Evolutionary conservation across 345 rosid species (phyloP).

Genomic region (Rhodamnia rubescens): DNA sequence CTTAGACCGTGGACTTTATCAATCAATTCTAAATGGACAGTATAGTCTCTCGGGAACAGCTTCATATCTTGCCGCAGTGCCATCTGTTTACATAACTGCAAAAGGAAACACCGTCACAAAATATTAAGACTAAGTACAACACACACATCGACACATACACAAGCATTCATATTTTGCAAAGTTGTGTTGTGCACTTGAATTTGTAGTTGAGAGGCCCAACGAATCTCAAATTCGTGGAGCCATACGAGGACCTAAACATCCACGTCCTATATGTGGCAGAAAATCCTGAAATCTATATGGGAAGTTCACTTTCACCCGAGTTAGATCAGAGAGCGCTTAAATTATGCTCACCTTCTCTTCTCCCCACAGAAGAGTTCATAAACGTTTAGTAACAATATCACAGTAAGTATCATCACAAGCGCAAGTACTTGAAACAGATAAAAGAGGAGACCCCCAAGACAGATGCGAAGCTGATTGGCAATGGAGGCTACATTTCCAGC

Average conservation of each 20-base stretch:
- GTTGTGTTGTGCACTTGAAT: not conserved
- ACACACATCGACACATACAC: not conserved
- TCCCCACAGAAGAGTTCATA: not conserved
- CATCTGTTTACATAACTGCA: constrained; percentile 91
- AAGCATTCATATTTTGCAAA: not conserved
- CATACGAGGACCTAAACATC: not conserved
- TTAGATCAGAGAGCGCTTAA: not conserved
- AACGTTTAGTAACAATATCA: not conserved
- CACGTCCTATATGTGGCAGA: not conserved
- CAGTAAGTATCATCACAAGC: not conserved
- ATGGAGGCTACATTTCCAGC: not conserved
- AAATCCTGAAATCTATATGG: not conserved
- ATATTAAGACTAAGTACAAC: not conserved
- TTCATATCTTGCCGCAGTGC: constrained; percentile 51
- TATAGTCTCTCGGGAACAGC: constrained; percentile 76
- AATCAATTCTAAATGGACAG: constrained; percentile 79
- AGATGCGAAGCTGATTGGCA: not conserved
- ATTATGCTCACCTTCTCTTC: not conserved
- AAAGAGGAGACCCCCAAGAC: not conserved
- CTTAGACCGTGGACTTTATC: constrained; percentile 61
- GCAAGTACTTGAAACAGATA: not conserved
- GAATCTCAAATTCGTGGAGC: not conserved
- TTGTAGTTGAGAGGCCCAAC: not conserved
- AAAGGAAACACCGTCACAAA: not conserved
- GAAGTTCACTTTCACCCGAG: not conserved